A percentile compares a stretch with the other conserved stretches of the same genome.
phyloP scores from a whole-genome alignment of 306 rosid species.

The Vachellia collinsii region DNA sequence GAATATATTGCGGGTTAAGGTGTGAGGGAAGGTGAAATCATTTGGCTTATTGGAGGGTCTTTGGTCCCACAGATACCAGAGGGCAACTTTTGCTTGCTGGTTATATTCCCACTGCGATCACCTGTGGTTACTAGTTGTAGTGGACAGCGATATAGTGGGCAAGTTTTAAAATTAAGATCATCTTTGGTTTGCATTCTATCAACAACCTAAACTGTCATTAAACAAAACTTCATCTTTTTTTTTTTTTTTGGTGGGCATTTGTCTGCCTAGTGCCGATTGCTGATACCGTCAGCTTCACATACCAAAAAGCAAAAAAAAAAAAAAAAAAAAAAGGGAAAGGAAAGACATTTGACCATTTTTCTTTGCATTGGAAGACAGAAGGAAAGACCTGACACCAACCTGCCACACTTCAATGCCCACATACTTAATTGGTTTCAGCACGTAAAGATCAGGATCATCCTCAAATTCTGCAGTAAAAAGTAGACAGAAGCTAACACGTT shows the following conservation, averaged over 20 bases:
- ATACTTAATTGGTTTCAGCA: constrained; percentile 83
- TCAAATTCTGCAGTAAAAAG: constrained; percentile 74
- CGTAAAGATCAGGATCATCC: constrained; percentile 90
- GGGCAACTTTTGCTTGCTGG: not conserved
- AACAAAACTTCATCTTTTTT: not conserved
- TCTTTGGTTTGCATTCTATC: not conserved
- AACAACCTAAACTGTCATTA: not conserved
- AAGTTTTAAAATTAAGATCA: too few relatives aligned
- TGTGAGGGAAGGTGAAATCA: not conserved
- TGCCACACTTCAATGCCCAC: constrained; percentile 99
- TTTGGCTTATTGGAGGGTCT: not conserved
- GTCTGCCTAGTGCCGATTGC: not conserved
- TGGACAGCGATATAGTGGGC: not conserved
- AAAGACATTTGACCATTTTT: not conserved
- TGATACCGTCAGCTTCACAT: not conserved
- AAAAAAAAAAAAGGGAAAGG: too few relatives aligned
- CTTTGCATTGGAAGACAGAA: not conserved
- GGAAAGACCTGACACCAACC: constrained; percentile 48
- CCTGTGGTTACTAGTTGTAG: not conserved
- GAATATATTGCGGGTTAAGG: not conserved
- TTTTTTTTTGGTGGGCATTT: not conserved
- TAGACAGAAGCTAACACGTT: not conserved
- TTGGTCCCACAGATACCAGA: not conserved
- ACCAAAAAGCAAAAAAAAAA: not conserved
- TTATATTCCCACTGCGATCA: not conserved